phyloP scores from a whole-genome alignment of 2,329 filamentous ascomycete genomes.

The Emydomyces testavorans region DNA sequence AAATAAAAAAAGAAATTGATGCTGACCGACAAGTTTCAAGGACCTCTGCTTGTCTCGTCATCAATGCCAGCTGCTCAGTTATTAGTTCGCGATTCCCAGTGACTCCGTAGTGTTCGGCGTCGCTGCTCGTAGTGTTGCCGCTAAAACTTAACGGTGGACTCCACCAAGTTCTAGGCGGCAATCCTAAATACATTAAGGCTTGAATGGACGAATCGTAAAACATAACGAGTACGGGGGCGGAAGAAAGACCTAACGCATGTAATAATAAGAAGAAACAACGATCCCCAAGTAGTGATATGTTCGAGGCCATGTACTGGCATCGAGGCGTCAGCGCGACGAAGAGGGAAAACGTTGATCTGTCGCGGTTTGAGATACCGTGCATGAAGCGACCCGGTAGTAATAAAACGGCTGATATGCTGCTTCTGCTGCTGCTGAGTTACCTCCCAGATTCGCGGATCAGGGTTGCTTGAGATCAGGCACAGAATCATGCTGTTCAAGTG shows the following conservation, averaged over 20 bases:
- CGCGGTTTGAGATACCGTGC: constrained; percentile 9
- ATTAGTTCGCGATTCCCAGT: constrained; percentile 7
- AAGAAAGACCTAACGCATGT: neutral
- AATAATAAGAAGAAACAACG: constrained; percentile 4
- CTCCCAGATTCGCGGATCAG: constrained; percentile 7
- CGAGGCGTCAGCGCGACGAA: neutral
- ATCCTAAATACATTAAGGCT: constrained; percentile 10
- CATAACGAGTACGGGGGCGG: constrained; percentile 10
- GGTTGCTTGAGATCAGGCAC: constrained; percentile 7
- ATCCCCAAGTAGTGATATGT: constrained; percentile 3
- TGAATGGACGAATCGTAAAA: constrained; percentile 3
- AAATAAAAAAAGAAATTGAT: constrained; percentile 11
- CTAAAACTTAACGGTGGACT: constrained; percentile 13
- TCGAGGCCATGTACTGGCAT: neutral
- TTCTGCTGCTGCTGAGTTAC: constrained; percentile 3
- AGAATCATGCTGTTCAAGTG: too few relatives aligned
- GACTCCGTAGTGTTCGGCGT: constrained; percentile 12
- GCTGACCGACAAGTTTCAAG: constrained; percentile 7
- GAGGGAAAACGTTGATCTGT: neutral
- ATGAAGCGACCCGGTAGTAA: constrained; percentile 6
- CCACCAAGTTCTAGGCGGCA: constrained; percentile 13
- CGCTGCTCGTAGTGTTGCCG: constrained; percentile 13
- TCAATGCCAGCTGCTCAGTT: neutral
- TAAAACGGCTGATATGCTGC: constrained; percentile 9
- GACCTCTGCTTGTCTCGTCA: neutral